Evolutionary conservation across 202 grass and related monocot species (phyloP).

Genomic region (Carex arenaria): DNA sequence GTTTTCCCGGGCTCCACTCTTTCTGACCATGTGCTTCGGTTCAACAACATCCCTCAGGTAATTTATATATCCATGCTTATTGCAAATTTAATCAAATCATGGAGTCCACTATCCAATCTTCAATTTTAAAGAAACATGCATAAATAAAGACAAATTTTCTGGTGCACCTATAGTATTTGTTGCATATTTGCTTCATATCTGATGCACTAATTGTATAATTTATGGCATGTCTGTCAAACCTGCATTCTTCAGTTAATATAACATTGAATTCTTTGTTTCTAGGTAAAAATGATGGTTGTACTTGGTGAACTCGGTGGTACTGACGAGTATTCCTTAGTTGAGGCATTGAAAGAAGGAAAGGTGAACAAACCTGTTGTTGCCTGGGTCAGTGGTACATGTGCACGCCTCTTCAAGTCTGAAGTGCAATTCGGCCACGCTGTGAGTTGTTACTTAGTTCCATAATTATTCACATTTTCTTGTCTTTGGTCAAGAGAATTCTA

Average conservation of each 20-base stretch:
- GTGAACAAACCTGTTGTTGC: constrained; percentile 98
- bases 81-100: not conserved
- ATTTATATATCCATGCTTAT: not conserved
- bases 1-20: constrained; percentile 98
- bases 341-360: constrained; percentile 94
- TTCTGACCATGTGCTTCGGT: constrained; percentile 89
- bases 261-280: constrained; percentile 25
- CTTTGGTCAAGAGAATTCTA: not conserved
- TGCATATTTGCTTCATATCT: constrained; percentile 3
- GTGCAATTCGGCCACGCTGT: constrained; percentile 99
- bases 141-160: not conserved
- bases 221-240: not conserved
- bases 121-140: not conserved
- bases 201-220: not conserved
- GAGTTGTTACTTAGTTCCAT: constrained; percentile 33
- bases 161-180: not conserved
- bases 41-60: constrained; percentile 99
- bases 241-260: constrained; percentile 5
- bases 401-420: constrained; percentile 91
- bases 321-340: constrained; percentile 93
- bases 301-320: constrained; percentile 92
- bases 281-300: constrained; percentile 99
- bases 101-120: not conserved
- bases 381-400: constrained; percentile 97
- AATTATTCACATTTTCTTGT: not conserved